A percentile compares a stretch with the other conserved stretches of the same genome.
These are phyloP conservation scores for Fusarium sp. DNA, from an alignment of 2,329 filamentous ascomycete genomes.

Conservation along the genomic window DNA sequence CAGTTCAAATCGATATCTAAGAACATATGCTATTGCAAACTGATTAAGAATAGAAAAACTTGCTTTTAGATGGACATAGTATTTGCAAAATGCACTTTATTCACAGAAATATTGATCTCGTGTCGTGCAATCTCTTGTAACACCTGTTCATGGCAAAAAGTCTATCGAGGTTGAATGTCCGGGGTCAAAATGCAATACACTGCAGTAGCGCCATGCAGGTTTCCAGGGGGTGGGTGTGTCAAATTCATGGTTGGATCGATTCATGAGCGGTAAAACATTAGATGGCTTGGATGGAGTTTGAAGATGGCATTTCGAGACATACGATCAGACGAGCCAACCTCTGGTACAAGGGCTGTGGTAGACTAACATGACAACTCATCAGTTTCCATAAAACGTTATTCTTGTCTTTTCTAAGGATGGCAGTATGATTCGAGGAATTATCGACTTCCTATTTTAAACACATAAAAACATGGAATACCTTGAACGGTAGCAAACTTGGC, in stretches of 20 bases:
- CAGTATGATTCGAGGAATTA: neutral
- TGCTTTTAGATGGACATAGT: neutral
- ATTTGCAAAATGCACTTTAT: neutral
- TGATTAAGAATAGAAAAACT: neutral
- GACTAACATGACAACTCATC: neutral
- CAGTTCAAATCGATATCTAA: neutral
- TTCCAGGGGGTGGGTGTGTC: conserved; percentile 30
- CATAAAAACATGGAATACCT: neutral
- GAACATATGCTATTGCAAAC: too few species aligned
- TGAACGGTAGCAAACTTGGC: neutral
- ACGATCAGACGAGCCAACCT: neutral
- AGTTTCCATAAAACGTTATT: neutral
- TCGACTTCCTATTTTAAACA: neutral
- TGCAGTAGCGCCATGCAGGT: conserved; percentile 38
- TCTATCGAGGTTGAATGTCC: conserved; percentile 6
- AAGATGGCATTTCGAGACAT: conserved; percentile 23
- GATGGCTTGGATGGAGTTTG: conserved; percentile 20
- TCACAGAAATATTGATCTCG: neutral
- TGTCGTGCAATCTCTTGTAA: neutral
- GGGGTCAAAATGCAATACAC: conserved; percentile 27
- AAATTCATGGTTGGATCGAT: conserved; percentile 4
- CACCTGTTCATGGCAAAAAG: conserved; percentile 6
- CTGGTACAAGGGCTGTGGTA: neutral
- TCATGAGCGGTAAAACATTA: conserved; percentile 19
- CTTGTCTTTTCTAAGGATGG: neutral